These are phyloP conservation scores for Viola pubescens DNA, from an alignment of 441 rosid species.

Conservation along the genomic window DNA sequence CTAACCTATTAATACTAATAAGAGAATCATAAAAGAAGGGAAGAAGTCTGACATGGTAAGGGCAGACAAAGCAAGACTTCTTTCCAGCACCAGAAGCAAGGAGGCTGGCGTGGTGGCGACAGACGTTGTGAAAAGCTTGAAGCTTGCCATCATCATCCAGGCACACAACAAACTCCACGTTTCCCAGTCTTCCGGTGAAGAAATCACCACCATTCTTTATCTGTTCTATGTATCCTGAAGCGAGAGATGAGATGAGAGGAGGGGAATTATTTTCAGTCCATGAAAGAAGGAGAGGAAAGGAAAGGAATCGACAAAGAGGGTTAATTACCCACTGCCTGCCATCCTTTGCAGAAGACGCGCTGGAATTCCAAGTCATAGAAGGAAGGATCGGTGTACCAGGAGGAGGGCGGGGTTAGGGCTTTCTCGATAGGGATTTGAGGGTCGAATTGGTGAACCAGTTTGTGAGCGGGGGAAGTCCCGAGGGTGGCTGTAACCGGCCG, in stretches of 20 bases:
- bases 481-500: too few species aligned
- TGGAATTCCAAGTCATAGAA: slow-evolving; percentile 51
- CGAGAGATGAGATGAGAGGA: background rate
- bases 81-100: slow-evolving; percentile 69
- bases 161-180: slow-evolving; percentile 67
- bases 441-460: slow-evolving; percentile 42
- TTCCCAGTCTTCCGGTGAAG: slow-evolving; percentile 80
- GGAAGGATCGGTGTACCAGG: slow-evolving; percentile 67
- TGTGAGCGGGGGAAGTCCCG: background rate
- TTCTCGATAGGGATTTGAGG: slow-evolving; percentile 58
- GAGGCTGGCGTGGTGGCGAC: slow-evolving; percentile 86
- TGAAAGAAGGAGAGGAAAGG: background rate
- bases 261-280: too few species aligned
- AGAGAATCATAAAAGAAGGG: background rate
- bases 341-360: slow-evolving; percentile 66
- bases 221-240: slow-evolving; percentile 60
- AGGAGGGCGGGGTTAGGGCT: slow-evolving; percentile 70
- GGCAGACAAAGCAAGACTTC: slow-evolving; percentile 81
- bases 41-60: slow-evolving; percentile 63
- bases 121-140: slow-evolving; percentile 76
- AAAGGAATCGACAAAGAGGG: background rate
- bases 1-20: background rate
- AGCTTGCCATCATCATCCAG: slow-evolving; percentile 58
- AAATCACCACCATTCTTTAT: slow-evolving; percentile 48
- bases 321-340: slow-evolving; percentile 76